Evolutionary conservation across 2,329 filamentous ascomycete species (phyloP), one percentile per base, ranked within the genome.

Genomic region (Cladosporium sp.): DNA sequence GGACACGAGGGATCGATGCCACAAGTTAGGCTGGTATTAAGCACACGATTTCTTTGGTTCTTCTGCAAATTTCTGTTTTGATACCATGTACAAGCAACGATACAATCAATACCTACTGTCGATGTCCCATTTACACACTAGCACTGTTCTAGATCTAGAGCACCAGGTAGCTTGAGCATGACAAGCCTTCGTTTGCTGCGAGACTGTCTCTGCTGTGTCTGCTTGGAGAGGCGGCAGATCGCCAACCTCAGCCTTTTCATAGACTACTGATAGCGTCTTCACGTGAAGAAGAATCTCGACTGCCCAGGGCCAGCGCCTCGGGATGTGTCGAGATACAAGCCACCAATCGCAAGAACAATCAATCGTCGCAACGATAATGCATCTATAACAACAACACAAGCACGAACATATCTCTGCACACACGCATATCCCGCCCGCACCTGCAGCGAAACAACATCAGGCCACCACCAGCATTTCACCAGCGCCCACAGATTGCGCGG

Each of bases 11-110:
- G 28, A 44, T 59, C 4, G 21, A 26, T 46, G n/a, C 14, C 37
- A n/a, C 5, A 46, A 21, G 33, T 55, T 14, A 16, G 28, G 28
- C 28, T 18, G 29, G 29, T 35, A 61, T 16, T 11, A 62, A n/a
- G 44, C 59, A 53, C 2, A 53, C 44, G 46, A 62, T n/a, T 53
- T 35, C 44, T 31, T 53, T 35, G 33, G 1, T 37, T 52, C 31
- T 26, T 10, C 12, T 46, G 18, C 40, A 10, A 46, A 10, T 3
- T 44, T 52, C n/a, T n/a, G n/a, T n/a, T n/a, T n/a, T n/a, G 58
- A 61, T 61, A 61, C 58, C 58, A 50, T 61, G 58, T 61, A 61
- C 44, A 33, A 49, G 58, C 58, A 61, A 44, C 28, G 56, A 59
- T 64, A 59, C 40, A 61, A 10, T 23, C 5, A 44, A 8, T 40